Evolutionary conservation across 140 eudicot species (phyloP).

Genomic region (Erigeron philadelphicus): DNA sequence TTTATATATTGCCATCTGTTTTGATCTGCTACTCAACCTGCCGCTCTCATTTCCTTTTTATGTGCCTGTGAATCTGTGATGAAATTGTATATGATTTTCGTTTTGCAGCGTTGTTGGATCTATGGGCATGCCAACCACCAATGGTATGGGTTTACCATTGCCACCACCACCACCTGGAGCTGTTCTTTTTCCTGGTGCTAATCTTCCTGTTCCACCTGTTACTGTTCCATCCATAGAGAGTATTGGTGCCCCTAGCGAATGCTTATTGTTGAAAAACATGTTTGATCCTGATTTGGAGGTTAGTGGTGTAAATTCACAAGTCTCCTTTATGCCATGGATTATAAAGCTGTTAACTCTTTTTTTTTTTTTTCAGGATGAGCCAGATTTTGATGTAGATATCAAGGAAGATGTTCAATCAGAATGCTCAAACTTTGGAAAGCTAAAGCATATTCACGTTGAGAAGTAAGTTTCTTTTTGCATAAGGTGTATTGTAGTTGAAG

Average conservation of each 20-base stretch:
- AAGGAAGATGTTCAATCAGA: conserved; percentile 77
- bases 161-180: conserved; percentile 28
- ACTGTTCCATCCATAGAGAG: conserved; percentile 53
- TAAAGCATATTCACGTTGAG: conserved; percentile 74
- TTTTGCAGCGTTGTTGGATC: conserved; percentile 58
- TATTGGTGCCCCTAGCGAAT: conserved; percentile 74
- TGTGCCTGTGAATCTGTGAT: background rate
- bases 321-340: conserved; percentile 6
- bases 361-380: conserved; percentile 51
- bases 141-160: conserved; percentile 32
- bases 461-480: conserved; percentile 46
- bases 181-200: conserved; percentile 33
- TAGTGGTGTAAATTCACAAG: conserved; percentile 2
- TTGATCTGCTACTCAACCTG: too few species aligned
- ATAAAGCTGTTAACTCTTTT: background rate
- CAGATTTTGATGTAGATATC: conserved; percentile 80
- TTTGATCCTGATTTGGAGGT: conserved; percentile 84
- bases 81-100: background rate
- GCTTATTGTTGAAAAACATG: conserved; percentile 80
- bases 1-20: background rate
- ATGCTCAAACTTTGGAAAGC: conserved; percentile 58
- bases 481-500: background rate
- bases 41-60: too few species aligned
- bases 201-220: conserved; percentile 43
- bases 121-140: conserved; percentile 38